Evolutionary conservation across 1,139 yeast species (phyloP), one percentile per base, ranked within the genome.

Genomic region (Arxiozyma slooffiae): DNA sequence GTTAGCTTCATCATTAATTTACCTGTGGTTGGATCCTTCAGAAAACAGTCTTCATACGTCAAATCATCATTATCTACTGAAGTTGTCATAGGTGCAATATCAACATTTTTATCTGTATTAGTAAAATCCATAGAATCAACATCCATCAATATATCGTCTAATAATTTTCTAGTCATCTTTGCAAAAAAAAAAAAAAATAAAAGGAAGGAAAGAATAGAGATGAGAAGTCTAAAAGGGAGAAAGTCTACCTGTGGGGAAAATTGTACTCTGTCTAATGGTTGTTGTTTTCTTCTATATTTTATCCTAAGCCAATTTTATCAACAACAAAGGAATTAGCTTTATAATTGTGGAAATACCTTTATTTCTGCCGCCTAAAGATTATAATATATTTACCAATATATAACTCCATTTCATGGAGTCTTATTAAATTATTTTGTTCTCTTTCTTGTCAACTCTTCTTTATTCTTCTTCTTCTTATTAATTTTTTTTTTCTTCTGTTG

Each of bases 1-100:
- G 69, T 63, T 17, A 62, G 57, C 2, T 71, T 68, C 37, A 69
- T 66, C 14, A 72, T 58, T 4, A 71, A 68, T 21, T 70, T 71
- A 44, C 71, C 70, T 2, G 76, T 68, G 7, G 57, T 63, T 2
- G 65, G 61, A 50, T 73, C 78, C 9, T 47, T 46, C 11, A 46
- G 47, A 26, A 43, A 44, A 4, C 46, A 38, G 11, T 46, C 50
- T 7, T 43, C 30, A 17, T 21, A 45, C 4, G 44, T 16, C 7
- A 40, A 34, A 7, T 42, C 38, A 8, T 17, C 16, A 40, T 46
- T 23, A 26, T 30, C 54, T 53, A 18, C 30, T 8, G 14, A 21
- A 11, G 26, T 24, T 8, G 34, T 37, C 18, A 9, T 22, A 48
- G 14, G 50, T 24, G 49, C 56, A 30, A 48, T 50, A 34, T 48